These are phyloP conservation scores for Athelia psychrophila DNA, from an alignment of 1,284 basidiomycete genomes.

Conservation along the genomic window DNA sequence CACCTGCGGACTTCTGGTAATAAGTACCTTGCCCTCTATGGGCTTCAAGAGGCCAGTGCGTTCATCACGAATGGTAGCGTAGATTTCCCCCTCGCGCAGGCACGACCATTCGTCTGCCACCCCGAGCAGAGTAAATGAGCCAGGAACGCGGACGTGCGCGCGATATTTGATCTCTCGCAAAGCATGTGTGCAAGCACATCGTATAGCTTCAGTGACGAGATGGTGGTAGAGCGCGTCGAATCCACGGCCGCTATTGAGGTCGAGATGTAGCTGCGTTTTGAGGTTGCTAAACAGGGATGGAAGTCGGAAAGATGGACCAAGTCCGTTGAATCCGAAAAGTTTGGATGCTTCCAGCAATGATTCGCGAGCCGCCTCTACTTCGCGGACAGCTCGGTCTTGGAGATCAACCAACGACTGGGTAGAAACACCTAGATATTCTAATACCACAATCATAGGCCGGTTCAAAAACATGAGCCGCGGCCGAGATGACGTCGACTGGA, in stretches of 20 bases:
- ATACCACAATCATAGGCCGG: conserved; percentile 41
- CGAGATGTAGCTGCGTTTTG: conserved; percentile 22
- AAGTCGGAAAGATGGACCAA: conserved; percentile 42
- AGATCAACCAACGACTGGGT: conserved; percentile 31
- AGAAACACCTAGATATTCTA: conserved; percentile 37
- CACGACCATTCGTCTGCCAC: conserved; percentile 46
- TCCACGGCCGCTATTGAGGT: conserved; percentile 11
- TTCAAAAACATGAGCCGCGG: conserved; percentile 39
- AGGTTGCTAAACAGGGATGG: conserved; percentile 36
- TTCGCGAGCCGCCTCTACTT: conserved; percentile 25
- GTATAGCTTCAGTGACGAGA: conserved; percentile 26
- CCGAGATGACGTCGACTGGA: conserved; percentile 38
- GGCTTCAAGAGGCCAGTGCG: conserved; percentile 18
- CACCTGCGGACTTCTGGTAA: conserved; percentile 48
- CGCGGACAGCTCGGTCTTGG: conserved; percentile 34
- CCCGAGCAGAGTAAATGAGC: conserved; percentile 45
- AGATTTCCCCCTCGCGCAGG: conserved; percentile 39
- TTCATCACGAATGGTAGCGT: conserved; percentile 34
- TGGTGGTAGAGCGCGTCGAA: conserved; percentile 21
- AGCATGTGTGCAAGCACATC: conserved; percentile 35
- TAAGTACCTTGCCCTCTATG: conserved; percentile 37
- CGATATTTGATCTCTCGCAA: conserved; percentile 50
- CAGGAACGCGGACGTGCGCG: conserved; percentile 44
- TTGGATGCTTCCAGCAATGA: conserved; percentile 24
- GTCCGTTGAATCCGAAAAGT: conserved; percentile 36